Base-by-base conservation (phyloP, 495 filamentous ascomycete genomes). In the Aspergillus diversus region DNA sequence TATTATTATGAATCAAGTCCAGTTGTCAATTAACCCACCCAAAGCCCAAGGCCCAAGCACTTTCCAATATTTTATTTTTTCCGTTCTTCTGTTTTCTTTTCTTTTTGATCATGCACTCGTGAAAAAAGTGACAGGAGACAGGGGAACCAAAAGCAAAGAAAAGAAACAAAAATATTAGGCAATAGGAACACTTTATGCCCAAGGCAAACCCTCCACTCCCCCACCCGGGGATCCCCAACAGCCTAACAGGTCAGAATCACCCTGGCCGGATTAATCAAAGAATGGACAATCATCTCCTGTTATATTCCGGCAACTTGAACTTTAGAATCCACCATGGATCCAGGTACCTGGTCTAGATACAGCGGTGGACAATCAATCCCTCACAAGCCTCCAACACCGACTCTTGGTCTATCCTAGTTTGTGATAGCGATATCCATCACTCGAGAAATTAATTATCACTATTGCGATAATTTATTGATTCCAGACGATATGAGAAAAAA, bases 271-370 rank as follows among this genome's bases (percentile, higher is more conserved):
- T 9, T 43, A 9, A 43, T 43, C n/a, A 43, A 43, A 43, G 3
- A 12, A 12, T 27, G 21, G 21, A 27, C 21, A 27, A 27, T 27
- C 21, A 27, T 27, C 21, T 27, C 21, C 21, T 43, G 7, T n/a
- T 43, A n/a, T n/a, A 5, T 43, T 43, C 39, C 39, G 39, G 39
- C 39, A 11, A 43, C 39, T 43, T 12, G n/a, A 43, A 43, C 39
- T 43, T n/a, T 43, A 43, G 39, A 11, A 43, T 11, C 39, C 39
- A 43, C 39, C 39, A 11, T 12, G 39, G 39, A 43, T 12, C 39
- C 39, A 43, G 39, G 39, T 43, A 43, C 39, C 39, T 43, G 39
- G 39, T 43, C 39, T 43, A 43, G 39, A 43, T 43, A 43, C 39
- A 43, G 39, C 11, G 9, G n/a, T 43, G 11, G 39, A 4, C 39